phyloP scores from a whole-genome alignment of 2,329 filamentous ascomycete genomes.

The Chrysosporium keratinophilum region DNA sequence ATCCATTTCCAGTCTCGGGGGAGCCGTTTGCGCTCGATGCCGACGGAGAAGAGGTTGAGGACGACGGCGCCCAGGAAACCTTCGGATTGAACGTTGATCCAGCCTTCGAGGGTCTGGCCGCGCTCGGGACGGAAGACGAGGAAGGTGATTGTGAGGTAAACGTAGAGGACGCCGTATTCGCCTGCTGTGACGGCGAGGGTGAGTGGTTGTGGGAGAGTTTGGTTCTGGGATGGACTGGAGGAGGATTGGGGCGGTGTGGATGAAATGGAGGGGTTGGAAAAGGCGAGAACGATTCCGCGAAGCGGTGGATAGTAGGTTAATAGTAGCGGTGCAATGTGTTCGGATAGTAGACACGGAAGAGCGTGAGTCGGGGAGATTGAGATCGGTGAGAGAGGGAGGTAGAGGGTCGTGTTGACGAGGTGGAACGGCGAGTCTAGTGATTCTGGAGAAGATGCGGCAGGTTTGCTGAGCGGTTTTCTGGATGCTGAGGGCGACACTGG shows the following conservation, averaged over 20 bases:
- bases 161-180: conserved; percentile 77
- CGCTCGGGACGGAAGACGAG: conserved; percentile 68
- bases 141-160: conserved; percentile 82
- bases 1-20: conserved; percentile 75
- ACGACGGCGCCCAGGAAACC: conserved; percentile 82
- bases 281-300: conserved; percentile 48
- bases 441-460: conserved; percentile 19
- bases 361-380: conserved; percentile 43
- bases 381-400: conserved; percentile 50
- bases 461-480: conserved; percentile 17
- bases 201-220: conserved; percentile 28
- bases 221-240: conserved; percentile 25
- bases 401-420: conserved; percentile 67
- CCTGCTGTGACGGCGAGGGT: conserved; percentile 45
- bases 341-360: conserved; percentile 48
- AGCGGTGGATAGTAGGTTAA: conserved; percentile 53
- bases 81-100: conserved; percentile 75
- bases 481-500: not conserved
- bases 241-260: conserved; percentile 32
- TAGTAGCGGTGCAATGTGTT: conserved; percentile 53
- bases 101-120: conserved; percentile 66
- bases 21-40: conserved; percentile 65
- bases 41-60: conserved; percentile 85
- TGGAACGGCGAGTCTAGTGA: conserved; percentile 56
- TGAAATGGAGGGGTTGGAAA: conserved; percentile 38